Evolutionary conservation across 176 grass and related monocot species (phyloP).

Genomic region (Urochloa ruziziensis): DNA sequence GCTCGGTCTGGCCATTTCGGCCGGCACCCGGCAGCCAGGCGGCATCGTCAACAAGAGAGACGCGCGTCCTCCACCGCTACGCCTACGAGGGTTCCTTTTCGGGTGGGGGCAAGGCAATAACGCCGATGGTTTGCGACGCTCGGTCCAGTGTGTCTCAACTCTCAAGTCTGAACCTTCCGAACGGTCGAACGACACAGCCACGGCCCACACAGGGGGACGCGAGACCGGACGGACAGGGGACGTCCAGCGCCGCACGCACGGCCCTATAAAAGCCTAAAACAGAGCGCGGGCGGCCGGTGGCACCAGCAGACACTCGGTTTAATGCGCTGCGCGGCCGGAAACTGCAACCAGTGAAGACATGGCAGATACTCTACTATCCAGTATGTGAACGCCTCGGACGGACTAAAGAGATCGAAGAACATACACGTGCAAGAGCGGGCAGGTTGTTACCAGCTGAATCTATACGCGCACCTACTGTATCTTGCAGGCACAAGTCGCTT

Average conservation of each 20-base stretch:
- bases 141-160: too few relatives aligned
- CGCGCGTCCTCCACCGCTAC: too few relatives aligned
- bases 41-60: too few relatives aligned
- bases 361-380: too few relatives aligned
- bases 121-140: background rate
- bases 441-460: background rate
- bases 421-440: background rate
- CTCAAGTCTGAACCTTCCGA: background rate
- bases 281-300: background rate
- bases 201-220: too few relatives aligned
- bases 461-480: background rate
- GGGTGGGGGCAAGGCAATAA: background rate
- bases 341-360: background rate
- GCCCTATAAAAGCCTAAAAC: background rate
- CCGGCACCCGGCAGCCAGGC: background rate
- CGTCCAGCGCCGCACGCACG: background rate
- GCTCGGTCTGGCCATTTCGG: background rate
- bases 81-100: conserved; percentile 8
- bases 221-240: background rate
- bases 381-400: background rate
- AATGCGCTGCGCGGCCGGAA: background rate
- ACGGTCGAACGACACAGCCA: too few relatives aligned
- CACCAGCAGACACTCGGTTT: background rate
- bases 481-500: background rate
- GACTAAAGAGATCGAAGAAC: background rate